Evolutionary conservation across 768 basidiomycete genomes (phyloP), one percentile per base, ranked within the genome.

Genomic region (Lanmaoa pseudosensibilis): DNA sequence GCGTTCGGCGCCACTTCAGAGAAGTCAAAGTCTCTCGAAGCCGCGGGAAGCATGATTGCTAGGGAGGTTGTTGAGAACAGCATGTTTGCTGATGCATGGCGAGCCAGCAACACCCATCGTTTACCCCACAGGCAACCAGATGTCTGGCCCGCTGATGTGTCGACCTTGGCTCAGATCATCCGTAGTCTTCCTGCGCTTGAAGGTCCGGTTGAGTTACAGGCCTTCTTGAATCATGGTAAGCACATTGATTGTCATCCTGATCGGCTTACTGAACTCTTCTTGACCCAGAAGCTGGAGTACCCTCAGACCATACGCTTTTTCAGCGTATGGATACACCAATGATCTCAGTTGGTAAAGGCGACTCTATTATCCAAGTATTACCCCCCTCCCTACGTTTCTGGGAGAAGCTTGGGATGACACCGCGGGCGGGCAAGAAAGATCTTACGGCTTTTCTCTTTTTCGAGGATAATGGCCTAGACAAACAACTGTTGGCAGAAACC

Each of bases 331-430:
- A 83, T 9, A 66, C 79, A 2, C 88, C 90, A 0, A 76, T 82
- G 74, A 67, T 94, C 12, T 76, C 85, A 0, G 77, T 90, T 30
- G 85, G 82, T 3, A 90, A 90, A 64, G 81, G 82, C 3, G 85
- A 86, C 37, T 78, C 83, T 4, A 70, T 91, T 27, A 75, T 94
- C n/a, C 84, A 91, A 40, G 69, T 90, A 18, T 69, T 83, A 15
- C 86, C 90, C 2, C 71, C 89, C 5, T 87, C 90, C 0, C 66
- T 94, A 23, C 79, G 86, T 2, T 94, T 93, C 69, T 94, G 92
- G 92, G 87, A 90, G 62, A 94, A 92, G 68, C 78, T 93, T 13
- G 90, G 89, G 0, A 67, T 94, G 43, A 77, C 78, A 16, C 92
- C 92, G 0, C 78, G 80, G 46, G 80, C 80, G 36, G 92, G 93